These are phyloP conservation scores for Chlorella sp. DNA, from an alignment of 139 green algal genomes.

Conservation along the genomic window DNA sequence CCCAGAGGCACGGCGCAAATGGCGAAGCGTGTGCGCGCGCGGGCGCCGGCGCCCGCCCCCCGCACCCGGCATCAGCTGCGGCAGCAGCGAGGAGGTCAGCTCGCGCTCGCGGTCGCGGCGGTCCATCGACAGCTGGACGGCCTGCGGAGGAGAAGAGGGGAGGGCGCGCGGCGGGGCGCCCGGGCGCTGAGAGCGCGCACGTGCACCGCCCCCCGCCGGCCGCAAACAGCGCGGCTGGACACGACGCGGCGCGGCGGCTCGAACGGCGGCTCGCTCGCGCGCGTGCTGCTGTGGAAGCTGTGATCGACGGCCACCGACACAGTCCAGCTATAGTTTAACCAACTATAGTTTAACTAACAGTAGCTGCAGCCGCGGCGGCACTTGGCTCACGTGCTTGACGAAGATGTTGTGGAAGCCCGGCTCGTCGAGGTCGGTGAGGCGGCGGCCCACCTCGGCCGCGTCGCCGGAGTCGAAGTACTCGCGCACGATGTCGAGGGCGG, in stretches of 20 bases:
- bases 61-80: slow-evolving; percentile 65
- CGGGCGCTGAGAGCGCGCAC: not conserved
- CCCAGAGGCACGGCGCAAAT: slow-evolving; percentile 16
- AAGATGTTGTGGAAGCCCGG: slow-evolving; percentile 90
- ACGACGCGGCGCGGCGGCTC: no score
- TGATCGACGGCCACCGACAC: no score
- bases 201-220: not conserved
- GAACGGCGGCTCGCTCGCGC: no score
- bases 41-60: no score
- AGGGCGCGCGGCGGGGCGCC: not conserved
- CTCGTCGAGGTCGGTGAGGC: slow-evolving; percentile 74
- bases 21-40: no score
- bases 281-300: no score
- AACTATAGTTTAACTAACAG: no score
- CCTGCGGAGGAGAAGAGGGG: slow-evolving; percentile 29
- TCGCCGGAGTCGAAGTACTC: slow-evolving; percentile 87
- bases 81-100: slow-evolving; percentile 76
- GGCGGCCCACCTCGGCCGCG: slow-evolving; percentile 59
- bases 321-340: no score
- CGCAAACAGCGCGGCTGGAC: no score
- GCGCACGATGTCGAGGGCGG: slow-evolving; percentile 50
- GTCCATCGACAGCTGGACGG: slow-evolving; percentile 82
- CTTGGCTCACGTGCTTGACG: slow-evolving; percentile 82
- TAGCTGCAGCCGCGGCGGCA: no score
- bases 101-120: slow-evolving; percentile 84